Evolutionary conservation across 768 basidiomycete species (phyloP), one percentile per base, ranked within the genome.

Genomic region (Kwoniella dejecticola): DNA sequence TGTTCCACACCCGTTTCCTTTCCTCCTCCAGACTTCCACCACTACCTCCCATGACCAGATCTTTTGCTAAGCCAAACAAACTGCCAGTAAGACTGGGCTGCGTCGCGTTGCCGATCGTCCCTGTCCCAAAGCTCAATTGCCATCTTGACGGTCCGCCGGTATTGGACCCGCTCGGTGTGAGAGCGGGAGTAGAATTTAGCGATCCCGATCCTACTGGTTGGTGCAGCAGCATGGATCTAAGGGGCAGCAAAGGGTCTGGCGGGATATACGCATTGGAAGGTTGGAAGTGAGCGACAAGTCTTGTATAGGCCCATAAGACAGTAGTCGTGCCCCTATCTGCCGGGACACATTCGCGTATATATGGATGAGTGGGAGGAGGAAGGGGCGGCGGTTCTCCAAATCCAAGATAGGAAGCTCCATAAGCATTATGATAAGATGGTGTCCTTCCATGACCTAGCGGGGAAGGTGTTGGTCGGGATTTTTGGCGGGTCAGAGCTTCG

Each of bases 1-100:
- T 75, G 53, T 76, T 77, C 75, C 81, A 76, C 0, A 79, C 77
- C 38, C 69, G 66, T 41, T 72, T 77, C 62, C 81, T 67, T 48
- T 81, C 72, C 42, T 81, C 81, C 59, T 81, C 81, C 58, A 81
- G 54, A 47, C 60, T 79, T 15, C 80, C 81, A 13, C 69, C 74
- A 0, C 67, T 64, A n/a, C 71, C 72, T 13, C 69, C 70, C 29
- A 68, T 70, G 10, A 74, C 76, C 26, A 77, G 55, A n/a, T 64
- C 72, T 45, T 69, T 70, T 13, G 72, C 76, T 10, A 76, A 55
- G 10, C 73, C 72, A 52, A 78, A 67, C 44, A 80, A 48, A 46
- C 76, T 76, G 6, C 79, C 76, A 2, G 79, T 78, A 49, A 80
- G 57, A 44, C 71, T 74, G 2, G 79, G 76, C 5, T 71, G 61